phyloP scores from a whole-genome alignment of 805 yeast genomes.

The Saccharomycopsis fermentans region DNA sequence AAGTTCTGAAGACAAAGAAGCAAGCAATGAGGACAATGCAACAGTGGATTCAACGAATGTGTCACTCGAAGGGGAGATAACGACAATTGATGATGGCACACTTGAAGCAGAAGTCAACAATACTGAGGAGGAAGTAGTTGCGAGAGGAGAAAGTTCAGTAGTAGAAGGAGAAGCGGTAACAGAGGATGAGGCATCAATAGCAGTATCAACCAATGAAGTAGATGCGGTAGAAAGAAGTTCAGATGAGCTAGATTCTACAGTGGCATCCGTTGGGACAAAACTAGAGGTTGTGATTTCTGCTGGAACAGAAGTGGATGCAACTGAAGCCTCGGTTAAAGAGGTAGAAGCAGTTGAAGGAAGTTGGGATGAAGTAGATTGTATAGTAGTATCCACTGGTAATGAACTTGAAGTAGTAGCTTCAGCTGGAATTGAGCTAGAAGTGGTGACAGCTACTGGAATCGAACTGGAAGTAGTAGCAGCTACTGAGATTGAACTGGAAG shows the following conservation, averaged over 20 bases:
- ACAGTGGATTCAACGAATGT: slow-evolving; percentile 15
- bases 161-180: background rate
- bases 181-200: background rate
- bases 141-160: background rate
- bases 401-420: slow-evolving; percentile 4
- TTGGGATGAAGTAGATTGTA: background rate
- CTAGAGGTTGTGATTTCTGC: background rate
- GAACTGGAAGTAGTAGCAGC: background rate
- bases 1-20: background rate
- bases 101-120: slow-evolving; percentile 1
- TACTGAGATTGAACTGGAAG: background rate
- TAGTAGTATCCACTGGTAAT: slow-evolving; percentile 4
- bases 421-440: background rate
- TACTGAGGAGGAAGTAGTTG: background rate
- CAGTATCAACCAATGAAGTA: background rate
- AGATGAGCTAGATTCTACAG: background rate
- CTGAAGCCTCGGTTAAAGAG: background rate
- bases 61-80: slow-evolving; percentile 14
- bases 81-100: slow-evolving; percentile 8
- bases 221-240: background rate
- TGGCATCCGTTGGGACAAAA: slow-evolving; percentile 7
- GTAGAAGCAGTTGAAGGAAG: background rate
- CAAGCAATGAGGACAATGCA: slow-evolving; percentile 3
- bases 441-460: background rate
- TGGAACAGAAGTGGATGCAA: background rate